Base-by-base conservation (phyloP, 2,329 filamentous ascomycete species). In the Botrytis hyacinthi region DNA sequence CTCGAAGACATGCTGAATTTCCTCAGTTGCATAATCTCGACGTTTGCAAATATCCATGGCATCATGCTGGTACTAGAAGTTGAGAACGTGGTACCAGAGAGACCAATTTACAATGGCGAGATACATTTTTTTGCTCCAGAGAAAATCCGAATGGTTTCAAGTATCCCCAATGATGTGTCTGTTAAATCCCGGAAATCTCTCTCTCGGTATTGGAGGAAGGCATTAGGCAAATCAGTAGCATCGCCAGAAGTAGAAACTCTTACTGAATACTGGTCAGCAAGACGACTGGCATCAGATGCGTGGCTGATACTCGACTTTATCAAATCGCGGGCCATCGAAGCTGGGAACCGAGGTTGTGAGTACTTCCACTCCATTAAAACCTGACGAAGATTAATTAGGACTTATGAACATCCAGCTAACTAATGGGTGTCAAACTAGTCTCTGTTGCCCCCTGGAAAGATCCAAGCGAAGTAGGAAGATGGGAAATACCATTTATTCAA, bases 21-120 rank as follows among this genome's bases (percentile, higher is more conserved):
- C 22, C 35, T 57, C 10, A 22, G 12, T 4, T 57, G 48, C 48
- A 57, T 69, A 1, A 32, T 57, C 5, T 57, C n/a, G 29, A 69
- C 35, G 7, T 69, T 69, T 42, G 35, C 37, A 4, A n/a, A 26
- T n/a, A n/a, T 69, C 4, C 14, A 69, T 3, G 40, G 48, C 12
- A 57, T 69, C 8, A 40, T 51, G 3, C 22, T 69, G 12, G 48
- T 69, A 8, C 42, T 69, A 12, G 48, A 57, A 16, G 26, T n/a
- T 3, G 66, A n/a, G 26, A 48, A 57, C 0, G 66, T 57, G 4
- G 40, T 69, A 16, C 48, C 66, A 3, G 66, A 69, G 51, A 42
- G 66, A 42, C 66, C 66, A 26, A 42, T 69, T 5, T 42, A 69
- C 7, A 69, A 57, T 2, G 66, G 66, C 26, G 66, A 69, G 12